A percentile compares a stretch with the other conserved stretches of the same genome.
phyloP scores from a whole-genome alignment of 768 basidiomycete species.

The Russula olivacea region DNA sequence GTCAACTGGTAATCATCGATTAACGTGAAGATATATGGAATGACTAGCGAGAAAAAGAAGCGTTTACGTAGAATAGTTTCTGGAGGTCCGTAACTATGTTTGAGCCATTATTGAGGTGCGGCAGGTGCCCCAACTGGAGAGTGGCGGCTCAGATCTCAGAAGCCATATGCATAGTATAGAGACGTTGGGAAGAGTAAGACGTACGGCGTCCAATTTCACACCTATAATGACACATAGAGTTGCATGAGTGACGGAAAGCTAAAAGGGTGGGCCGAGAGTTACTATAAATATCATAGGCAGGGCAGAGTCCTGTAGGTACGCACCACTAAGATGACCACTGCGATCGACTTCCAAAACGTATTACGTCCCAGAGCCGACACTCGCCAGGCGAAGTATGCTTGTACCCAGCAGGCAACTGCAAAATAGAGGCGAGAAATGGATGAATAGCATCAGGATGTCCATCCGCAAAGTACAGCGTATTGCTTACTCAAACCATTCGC shows the following conservation, averaged over 20 bases:
- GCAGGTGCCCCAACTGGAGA: neutral
- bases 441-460: neutral
- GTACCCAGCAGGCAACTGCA: constrained; percentile 4
- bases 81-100: neutral
- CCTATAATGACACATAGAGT: neutral
- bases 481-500: neutral
- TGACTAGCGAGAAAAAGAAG: neutral
- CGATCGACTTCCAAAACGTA: neutral
- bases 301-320: neutral
- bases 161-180: neutral
- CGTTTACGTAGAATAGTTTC: neutral
- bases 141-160: neutral
- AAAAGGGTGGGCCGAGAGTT: neutral
- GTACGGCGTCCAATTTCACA: neutral
- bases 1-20: neutral
- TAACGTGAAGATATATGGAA: neutral
- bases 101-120: neutral
- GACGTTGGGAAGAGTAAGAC: neutral
- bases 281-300: neutral
- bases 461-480: neutral
- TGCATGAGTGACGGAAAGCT: neutral
- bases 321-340: neutral
- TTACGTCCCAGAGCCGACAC: neutral
- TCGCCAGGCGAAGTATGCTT: constrained; percentile 12
- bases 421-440: too few species aligned